Evolutionary conservation across 2,329 filamentous ascomycete species (phyloP).

Genomic region (Tricladium varicosporioides): DNA sequence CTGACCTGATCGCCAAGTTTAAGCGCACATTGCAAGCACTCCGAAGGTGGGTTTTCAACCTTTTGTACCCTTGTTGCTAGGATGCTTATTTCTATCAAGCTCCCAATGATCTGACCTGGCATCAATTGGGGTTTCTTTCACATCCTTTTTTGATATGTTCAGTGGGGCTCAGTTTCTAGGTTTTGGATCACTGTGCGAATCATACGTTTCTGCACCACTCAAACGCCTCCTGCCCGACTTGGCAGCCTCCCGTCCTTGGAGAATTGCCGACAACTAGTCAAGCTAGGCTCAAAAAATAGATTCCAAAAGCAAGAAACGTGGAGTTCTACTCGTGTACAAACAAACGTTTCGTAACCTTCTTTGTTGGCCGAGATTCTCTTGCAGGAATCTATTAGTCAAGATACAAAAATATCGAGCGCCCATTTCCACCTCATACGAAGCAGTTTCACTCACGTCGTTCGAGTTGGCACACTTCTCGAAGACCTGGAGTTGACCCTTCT

Average conservation of each 20-base stretch:
- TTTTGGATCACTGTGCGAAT: neutral
- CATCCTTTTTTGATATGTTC: neutral
- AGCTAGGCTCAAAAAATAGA: neutral
- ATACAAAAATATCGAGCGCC: neutral
- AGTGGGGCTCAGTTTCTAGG: neutral
- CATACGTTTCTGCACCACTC: neutral
- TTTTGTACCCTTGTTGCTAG: no score
- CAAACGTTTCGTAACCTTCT: no score
- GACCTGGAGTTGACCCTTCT: neutral
- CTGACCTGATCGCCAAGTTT: neutral
- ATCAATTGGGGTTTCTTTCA: neutral
- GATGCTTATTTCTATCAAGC: neutral
- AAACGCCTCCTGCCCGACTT: neutral
- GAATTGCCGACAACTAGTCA: neutral
- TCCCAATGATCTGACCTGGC: neutral
- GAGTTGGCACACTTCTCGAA: neutral
- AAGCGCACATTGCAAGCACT: no score
- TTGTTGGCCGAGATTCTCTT: neutral
- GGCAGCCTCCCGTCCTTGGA: neutral
- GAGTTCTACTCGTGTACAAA: no score
- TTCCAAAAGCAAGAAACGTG: neutral
- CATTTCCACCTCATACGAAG: neutral
- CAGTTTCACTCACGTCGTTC: no score
- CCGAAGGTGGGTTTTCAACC: neutral
- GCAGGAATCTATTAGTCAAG: neutral